Evolutionary conservation across 139 green algal genomes (phyloP).

Genomic region (Dunaliella primolecta): DNA sequence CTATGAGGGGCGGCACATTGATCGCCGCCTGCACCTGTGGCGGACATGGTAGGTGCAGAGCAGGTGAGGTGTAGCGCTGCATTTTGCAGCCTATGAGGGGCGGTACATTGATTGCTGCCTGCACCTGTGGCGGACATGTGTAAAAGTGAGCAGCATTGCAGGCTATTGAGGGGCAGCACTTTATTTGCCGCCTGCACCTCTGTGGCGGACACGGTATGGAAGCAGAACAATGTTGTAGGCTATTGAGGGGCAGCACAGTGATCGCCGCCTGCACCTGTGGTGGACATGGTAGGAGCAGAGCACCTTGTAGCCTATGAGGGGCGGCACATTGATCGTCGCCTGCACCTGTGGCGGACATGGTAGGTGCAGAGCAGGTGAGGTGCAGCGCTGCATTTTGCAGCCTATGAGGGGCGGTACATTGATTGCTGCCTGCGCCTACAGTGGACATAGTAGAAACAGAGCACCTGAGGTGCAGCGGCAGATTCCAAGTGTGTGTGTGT

Average conservation of each 20-base stretch:
- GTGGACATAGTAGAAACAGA: too few relatives aligned
- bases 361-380: too few relatives aligned
- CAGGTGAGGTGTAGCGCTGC: too few relatives aligned
- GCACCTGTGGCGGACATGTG: neutral
- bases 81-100: constrained; percentile 8
- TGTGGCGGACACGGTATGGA: too few relatives aligned
- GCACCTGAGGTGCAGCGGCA: too few relatives aligned
- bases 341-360: neutral
- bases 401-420: constrained; percentile 6
- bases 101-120: neutral
- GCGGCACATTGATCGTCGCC: neutral
- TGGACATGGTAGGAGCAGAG: constrained; percentile 19
- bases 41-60: too few relatives aligned
- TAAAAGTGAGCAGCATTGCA: too few relatives aligned
- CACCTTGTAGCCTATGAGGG: constrained; percentile 12
- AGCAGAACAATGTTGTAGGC: too few relatives aligned
- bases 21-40: neutral
- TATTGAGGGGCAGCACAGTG: too few relatives aligned
- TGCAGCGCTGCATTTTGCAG: constrained; percentile 24
- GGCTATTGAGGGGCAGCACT: constrained; percentile 1
- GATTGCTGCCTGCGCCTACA: neutral
- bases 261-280: neutral
- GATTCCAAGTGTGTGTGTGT: too few relatives aligned
- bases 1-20: constrained; percentile 7
- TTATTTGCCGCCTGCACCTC: neutral